Evolutionary conservation across 352 stramenopile genomes (phyloP), one percentile per base, ranked within the genome.

Genomic region (Aphanomyces cochlioides): DNA sequence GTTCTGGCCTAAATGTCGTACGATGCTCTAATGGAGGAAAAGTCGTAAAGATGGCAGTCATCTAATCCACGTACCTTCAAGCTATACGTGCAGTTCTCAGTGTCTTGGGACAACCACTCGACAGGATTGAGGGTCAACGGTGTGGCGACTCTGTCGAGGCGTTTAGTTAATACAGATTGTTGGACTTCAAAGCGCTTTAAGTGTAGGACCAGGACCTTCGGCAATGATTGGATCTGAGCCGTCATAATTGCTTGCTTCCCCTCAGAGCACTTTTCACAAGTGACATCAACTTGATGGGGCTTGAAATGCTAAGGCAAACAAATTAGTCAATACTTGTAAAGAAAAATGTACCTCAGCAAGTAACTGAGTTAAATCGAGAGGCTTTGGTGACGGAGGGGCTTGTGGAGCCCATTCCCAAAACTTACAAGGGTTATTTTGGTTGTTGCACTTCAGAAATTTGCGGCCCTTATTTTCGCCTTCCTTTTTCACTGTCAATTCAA

Each of bases 161-260:
- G 85, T 77, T 96, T 96, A n/a, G 77, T 78, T 13, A 85, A 84
- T 19, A 75, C 85, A 21, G 79, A 65, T 28, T 82, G 79, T 37
- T 93, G 83, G 1, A 96, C 80, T 69, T 96, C 88, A 41, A 96
- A 96, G 37, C 88, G 82, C 75, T 96, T 96, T 40, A 96, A 47
- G 47, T 96, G 88, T 10, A 94, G 79, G 17, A 93, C 83, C 3
- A 96, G 71, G 34, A 94, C 75, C 0, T 78, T 79, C 13, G 88
- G 88, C 13, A 93, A 65, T 28, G 79, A 85, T 39, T 90, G 87
- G 13, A 93, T 78, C 15, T 79, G 69, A 41, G 91, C 92, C 19
- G 72, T 79, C 7, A 80, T 79, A 6, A 78, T 79, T 2, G 84
- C 88, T 72, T 90, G 77, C 5, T 83, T 82, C 4, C 88, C 88